Conservation (phyloP, 2,329 filamentous ascomycete species). For the Fusarium sp. region DNA sequence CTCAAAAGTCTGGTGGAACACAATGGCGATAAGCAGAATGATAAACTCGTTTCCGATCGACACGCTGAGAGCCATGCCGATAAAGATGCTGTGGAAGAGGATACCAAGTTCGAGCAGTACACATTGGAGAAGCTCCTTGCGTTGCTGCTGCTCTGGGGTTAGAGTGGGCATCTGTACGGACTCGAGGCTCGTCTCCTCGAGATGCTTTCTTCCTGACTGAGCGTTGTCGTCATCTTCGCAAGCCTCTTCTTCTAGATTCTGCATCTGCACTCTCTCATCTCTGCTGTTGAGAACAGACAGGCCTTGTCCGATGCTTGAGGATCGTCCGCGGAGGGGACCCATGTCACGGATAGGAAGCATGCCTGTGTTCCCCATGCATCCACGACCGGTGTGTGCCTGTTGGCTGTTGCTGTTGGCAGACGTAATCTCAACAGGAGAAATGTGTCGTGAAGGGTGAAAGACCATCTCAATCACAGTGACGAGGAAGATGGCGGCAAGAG, state of each 20-base stretch:
- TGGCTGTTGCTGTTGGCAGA: conserved; percentile 6
- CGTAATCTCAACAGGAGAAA: conserved; percentile 33
- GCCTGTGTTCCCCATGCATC: conserved; percentile 43
- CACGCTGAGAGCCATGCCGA: conserved; percentile 86
- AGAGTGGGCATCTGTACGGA: conserved; percentile 41
- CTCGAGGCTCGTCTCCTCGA: conserved; percentile 42
- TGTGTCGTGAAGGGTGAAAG: conserved; percentile 60
- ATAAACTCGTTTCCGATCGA: conserved; percentile 81
- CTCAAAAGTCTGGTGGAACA: conserved; percentile 74
- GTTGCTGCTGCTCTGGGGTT: conserved; percentile 66
- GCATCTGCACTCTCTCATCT: conserved; percentile 26
- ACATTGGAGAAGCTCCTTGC: conserved; percentile 79
- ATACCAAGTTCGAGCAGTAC: conserved; percentile 84
- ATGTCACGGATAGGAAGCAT: conserved; percentile 50
- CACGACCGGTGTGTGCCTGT: conserved; percentile 12
- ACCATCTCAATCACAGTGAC: conserved; percentile 86
- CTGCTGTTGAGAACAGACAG: conserved; percentile 48
- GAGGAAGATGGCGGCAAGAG: conserved; percentile 81
- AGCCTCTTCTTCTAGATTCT: conserved; percentile 29
- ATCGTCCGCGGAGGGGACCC: conserved; percentile 50
- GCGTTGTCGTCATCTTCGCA: conserved; percentile 29
- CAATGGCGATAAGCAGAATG: conserved; percentile 82
- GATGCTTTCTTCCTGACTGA: conserved; percentile 34
- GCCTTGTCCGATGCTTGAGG: conserved; percentile 50
- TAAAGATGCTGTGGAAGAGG: conserved; percentile 74